phyloP scores from a whole-genome alignment of 306 rosid species.

The Mimosa bimucronata region DNA sequence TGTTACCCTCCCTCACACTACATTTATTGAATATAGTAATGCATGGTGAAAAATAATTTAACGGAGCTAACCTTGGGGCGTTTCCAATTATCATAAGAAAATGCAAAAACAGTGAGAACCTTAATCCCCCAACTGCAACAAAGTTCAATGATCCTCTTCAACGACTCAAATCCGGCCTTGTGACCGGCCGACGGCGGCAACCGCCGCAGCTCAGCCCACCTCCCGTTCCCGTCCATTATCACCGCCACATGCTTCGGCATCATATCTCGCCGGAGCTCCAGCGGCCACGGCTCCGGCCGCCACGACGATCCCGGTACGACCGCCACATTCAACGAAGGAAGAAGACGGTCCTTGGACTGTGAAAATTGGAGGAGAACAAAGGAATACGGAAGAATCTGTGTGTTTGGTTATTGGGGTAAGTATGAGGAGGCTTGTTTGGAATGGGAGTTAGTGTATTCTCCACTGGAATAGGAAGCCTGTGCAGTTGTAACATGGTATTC shows the following conservation, averaged over 20 bases:
- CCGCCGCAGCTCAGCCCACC: slow-evolving; percentile 68
- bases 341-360: not conserved
- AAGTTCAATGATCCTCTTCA: slow-evolving; percentile 48
- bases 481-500: not conserved
- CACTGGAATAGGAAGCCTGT: not conserved
- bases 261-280: slow-evolving; percentile 52
- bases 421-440: not conserved
- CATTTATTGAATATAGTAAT: too few species aligned
- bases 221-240: slow-evolving; percentile 76
- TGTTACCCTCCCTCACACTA: too few species aligned
- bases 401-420: slow-evolving; percentile 4
- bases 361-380: not conserved
- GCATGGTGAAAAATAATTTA: too few species aligned
- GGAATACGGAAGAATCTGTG: not conserved
- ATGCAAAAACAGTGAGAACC: slow-evolving; percentile 68
- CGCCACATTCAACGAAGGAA: slow-evolving; percentile 1
- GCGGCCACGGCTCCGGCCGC: slow-evolving; percentile 44
- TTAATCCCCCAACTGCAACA: slow-evolving; percentile 62
- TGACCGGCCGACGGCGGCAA: slow-evolving; percentile 56
- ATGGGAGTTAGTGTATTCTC: not conserved
- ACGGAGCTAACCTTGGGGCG: slow-evolving; percentile 66
- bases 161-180: slow-evolving; percentile 54
- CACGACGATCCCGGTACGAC: not conserved
- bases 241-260: slow-evolving; percentile 36
- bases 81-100: slow-evolving; percentile 69